Percentiles rank a stretch among this genome's conserved stretches.
Evolutionary conservation across 2,329 filamentous ascomycete genomes (phyloP).

Genomic region (Sphaerulina vaccinii): DNA sequence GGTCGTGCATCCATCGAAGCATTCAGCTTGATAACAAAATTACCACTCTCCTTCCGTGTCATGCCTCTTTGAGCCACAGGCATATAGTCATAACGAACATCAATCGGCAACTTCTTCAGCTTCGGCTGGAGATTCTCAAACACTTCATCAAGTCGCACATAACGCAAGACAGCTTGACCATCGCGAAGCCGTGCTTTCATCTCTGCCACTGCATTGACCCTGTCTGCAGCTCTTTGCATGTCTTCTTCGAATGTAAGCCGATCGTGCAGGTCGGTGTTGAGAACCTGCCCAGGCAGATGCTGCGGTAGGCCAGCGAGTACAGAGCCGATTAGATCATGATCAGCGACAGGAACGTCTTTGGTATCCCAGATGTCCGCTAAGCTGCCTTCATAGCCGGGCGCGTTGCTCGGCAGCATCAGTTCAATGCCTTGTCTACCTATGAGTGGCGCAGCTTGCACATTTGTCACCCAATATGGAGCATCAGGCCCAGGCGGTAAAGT

Average conservation of each 20-base stretch:
- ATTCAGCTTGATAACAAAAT: conserved; percentile 14
- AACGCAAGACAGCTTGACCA: conserved; percentile 20
- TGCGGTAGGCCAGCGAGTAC: conserved; percentile 18
- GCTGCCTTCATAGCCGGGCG: conserved; percentile 25
- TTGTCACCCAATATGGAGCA: conserved; percentile 30
- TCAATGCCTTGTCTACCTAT: conserved; percentile 33
- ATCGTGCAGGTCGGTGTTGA: conserved; percentile 11
- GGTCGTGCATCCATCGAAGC: conserved; percentile 9
- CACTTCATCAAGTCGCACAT: conserved; percentile 25
- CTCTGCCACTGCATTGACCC: conserved; percentile 14
- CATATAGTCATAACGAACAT: conserved; percentile 22
- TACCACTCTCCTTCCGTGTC: conserved; percentile 9
- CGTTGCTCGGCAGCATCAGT: conserved; percentile 27
- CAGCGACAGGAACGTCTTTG: conserved; percentile 18
- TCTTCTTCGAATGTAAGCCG: conserved; percentile 21
- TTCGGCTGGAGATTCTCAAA: conserved; percentile 19
- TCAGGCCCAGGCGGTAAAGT: conserved; percentile 16
- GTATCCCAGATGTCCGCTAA: conserved; percentile 27
- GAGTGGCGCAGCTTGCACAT: conserved; percentile 34
- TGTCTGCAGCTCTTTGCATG: conserved; percentile 8
- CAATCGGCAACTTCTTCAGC: conserved; percentile 14
- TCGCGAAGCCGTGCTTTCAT: conserved; percentile 21
- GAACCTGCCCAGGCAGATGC: conserved; percentile 9
- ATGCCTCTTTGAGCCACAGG: conserved; percentile 1
- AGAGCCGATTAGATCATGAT: conserved; percentile 14